Evolutionary conservation across 345 rosid genomes (phyloP).

Genomic region (Syzygium aqueum): DNA sequence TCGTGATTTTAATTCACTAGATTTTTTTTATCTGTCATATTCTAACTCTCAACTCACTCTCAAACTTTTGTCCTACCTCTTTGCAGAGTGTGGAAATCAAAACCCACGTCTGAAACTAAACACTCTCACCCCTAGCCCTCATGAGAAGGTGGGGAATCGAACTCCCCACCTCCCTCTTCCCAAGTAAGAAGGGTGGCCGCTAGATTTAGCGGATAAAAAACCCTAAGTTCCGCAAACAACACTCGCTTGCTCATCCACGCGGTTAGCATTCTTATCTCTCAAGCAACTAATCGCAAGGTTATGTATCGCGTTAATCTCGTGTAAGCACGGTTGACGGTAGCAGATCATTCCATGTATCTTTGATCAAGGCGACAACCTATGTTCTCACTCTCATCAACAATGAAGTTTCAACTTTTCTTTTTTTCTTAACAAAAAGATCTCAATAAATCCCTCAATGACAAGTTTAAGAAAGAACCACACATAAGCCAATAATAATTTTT

Average conservation of each 20-base stretch:
- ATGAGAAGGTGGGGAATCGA: too few species aligned
- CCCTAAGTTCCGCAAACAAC: neutral
- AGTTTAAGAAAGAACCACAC: neutral
- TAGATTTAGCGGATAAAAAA: neutral
- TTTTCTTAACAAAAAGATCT: neutral
- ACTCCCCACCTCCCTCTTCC: too few species aligned
- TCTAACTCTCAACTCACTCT: too few species aligned
- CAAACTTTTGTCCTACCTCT: too few species aligned
- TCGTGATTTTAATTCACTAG: neutral
- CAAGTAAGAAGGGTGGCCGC: too few species aligned
- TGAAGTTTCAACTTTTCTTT: neutral
- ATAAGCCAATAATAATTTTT: neutral
- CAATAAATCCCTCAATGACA: neutral
- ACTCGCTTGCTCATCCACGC: neutral
- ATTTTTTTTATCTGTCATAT: neutral
- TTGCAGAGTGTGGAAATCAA: too few species aligned
- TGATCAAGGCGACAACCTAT: neutral
- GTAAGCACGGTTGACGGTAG: neutral
- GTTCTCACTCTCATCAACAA: neutral
- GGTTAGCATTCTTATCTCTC: neutral
- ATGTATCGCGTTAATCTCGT: neutral
- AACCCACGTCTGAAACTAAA: too few species aligned
- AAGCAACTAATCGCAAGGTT: neutral
- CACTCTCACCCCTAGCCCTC: too few species aligned
- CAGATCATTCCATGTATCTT: neutral